These are phyloP conservation scores for Solanum pinnatisectum DNA, from an alignment of 257 asterid species.

Conservation along the genomic window DNA sequence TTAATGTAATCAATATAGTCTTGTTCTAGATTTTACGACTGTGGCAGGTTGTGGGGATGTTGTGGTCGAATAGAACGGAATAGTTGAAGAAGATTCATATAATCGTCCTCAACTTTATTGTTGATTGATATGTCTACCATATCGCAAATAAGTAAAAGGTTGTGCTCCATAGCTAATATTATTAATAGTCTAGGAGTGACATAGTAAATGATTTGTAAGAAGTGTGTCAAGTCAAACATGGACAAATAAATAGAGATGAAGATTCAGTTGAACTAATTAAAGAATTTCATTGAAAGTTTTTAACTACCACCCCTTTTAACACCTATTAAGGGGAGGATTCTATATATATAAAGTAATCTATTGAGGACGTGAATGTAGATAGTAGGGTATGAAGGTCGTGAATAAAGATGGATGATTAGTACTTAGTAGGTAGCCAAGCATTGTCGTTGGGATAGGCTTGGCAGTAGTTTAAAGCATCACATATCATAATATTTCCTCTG, in stretches of 20 bases:
- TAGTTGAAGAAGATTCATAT: neutral
- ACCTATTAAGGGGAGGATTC: neutral
- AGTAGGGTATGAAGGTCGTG: neutral
- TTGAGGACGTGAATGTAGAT: neutral
- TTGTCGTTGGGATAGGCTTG: too few relatives aligned
- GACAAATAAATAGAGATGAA: neutral
- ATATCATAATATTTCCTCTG: too few relatives aligned
- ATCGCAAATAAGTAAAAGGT: neutral
- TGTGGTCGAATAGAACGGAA: neutral
- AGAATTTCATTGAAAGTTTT: neutral
- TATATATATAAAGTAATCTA: too few relatives aligned
- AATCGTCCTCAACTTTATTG: neutral
- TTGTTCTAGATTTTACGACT: neutral
- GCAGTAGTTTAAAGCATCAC: too few relatives aligned
- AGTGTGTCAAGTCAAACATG: neutral
- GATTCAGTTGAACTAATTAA: neutral
- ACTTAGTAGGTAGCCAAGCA: neutral
- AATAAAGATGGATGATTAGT: neutral
- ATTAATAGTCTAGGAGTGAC: neutral
- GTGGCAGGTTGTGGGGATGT: neutral
- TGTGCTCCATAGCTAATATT: neutral
- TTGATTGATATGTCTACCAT: neutral
- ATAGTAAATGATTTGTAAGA: neutral
- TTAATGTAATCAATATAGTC: neutral
- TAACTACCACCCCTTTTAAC: neutral